Conservation (phyloP, 2,329 filamentous ascomycete species). For the Claviceps africana region DNA sequence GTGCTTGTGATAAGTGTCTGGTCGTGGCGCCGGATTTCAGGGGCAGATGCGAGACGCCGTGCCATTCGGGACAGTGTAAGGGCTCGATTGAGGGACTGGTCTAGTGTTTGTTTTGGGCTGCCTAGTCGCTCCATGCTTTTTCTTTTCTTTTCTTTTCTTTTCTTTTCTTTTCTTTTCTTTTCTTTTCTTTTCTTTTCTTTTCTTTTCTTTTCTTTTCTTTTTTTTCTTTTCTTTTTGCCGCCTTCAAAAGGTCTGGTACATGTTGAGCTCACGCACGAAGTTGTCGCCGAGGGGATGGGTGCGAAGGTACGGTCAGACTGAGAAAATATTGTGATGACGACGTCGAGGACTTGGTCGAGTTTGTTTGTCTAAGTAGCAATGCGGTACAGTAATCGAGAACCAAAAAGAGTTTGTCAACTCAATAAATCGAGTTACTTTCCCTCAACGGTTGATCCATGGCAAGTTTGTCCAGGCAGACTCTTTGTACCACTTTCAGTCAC, state of each 20-base stretch:
- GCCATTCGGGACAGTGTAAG: slow-evolving; percentile 12
- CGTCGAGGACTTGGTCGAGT: not conserved
- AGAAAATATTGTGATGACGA: not conserved
- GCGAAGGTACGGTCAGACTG: not conserved
- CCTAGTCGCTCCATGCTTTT: not conserved
- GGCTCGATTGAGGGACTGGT: not conserved
- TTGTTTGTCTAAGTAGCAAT: too few relatives aligned
- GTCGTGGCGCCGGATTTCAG: slow-evolving; percentile 25
- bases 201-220: too few relatives aligned
- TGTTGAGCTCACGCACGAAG: not conserved
- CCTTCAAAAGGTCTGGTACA: not conserved
- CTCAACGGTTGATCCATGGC: too few relatives aligned
- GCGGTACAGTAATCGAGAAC: not conserved
- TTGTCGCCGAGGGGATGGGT: not conserved
- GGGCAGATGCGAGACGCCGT: slow-evolving; percentile 25
- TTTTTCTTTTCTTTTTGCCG: not conserved
- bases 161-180: too few relatives aligned
- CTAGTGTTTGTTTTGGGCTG: not conserved
- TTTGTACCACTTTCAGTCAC: not conserved
- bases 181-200: too few relatives aligned
- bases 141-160: not conserved
- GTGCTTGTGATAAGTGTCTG: slow-evolving; percentile 25
- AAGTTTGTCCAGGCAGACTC: not conserved
- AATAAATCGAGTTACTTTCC: too few relatives aligned
- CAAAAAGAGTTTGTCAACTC: too few relatives aligned